Evolutionary conservation across 2,329 filamentous ascomycete species (phyloP).

Genomic region (Colletotrichum coccodes): DNA sequence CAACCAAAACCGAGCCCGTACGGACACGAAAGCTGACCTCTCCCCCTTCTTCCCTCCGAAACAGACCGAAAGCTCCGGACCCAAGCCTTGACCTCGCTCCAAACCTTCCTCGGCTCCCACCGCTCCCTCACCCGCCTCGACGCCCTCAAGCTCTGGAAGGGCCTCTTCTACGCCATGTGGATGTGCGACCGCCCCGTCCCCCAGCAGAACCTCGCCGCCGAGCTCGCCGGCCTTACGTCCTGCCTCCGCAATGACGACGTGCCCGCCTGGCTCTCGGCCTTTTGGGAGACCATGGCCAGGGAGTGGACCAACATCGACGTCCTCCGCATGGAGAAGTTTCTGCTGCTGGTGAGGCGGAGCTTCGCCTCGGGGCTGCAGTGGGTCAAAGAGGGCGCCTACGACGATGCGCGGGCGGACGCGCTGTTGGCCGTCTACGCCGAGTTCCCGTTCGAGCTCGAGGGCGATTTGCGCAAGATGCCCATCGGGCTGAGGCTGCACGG

Average conservation of each 20-base stretch:
- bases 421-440: constrained; percentile 49
- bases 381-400: constrained; percentile 43
- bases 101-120: constrained; percentile 77
- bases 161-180: constrained; percentile 92
- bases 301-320: constrained; percentile 80
- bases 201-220: constrained; percentile 83
- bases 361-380: constrained; percentile 75
- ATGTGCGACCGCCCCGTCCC: constrained; percentile 91
- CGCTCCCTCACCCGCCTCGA: constrained; percentile 73
- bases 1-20: background rate
- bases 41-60: background rate
- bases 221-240: constrained; percentile 75
- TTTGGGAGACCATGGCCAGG: constrained; percentile 71
- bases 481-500: constrained; percentile 89
- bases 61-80: constrained; percentile 82
- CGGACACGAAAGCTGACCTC: constrained; percentile 1
- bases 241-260: constrained; percentile 34
- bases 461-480: constrained; percentile 67
- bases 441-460: constrained; percentile 53
- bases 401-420: constrained; percentile 45
- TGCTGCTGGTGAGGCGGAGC: constrained; percentile 84
- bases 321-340: constrained; percentile 89
- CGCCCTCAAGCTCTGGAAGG: constrained; percentile 91
- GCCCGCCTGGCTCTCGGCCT: constrained; percentile 32
- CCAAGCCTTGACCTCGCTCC: constrained; percentile 80